Conservation (phyloP, 768 basidiomycete genomes). For the Suillus paluster region DNA sequence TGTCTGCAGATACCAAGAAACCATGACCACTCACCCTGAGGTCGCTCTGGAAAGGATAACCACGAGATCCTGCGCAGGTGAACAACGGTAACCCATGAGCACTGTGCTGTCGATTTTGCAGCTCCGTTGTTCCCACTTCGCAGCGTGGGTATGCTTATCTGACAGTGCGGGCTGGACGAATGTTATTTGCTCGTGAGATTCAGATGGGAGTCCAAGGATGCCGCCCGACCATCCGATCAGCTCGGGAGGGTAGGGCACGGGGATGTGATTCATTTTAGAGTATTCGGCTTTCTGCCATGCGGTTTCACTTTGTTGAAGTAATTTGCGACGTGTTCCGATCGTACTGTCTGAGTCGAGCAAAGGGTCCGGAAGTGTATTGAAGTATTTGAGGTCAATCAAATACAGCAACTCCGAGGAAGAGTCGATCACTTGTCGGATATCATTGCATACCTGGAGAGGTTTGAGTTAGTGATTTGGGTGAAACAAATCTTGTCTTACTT, state of each 20-base stretch:
- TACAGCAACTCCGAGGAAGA: neutral
- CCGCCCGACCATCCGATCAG: neutral
- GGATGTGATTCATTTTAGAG: too few species aligned
- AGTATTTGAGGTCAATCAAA: neutral
- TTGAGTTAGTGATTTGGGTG: too few species aligned
- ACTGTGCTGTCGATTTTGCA: neutral
- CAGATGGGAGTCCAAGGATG: neutral
- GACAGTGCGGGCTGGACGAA: neutral
- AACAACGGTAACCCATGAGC: neutral
- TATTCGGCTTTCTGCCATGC: constrained; percentile 1
- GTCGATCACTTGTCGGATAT: neutral
- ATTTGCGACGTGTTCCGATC: neutral
- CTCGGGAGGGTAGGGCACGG: neutral
- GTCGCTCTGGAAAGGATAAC: neutral
- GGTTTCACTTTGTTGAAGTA: neutral
- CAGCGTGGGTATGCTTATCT: neutral
- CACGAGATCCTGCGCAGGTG: neutral
- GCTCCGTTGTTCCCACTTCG: too few species aligned
- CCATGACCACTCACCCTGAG: neutral
- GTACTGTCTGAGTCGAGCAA: neutral
- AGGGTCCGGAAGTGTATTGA: neutral
- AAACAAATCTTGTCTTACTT: neutral
- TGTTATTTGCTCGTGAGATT: neutral
- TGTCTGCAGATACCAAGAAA: too few species aligned
- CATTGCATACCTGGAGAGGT: neutral